Evolutionary conservation across 169 alveolate species (phyloP).

Genomic region (Eimeria tenella): DNA sequence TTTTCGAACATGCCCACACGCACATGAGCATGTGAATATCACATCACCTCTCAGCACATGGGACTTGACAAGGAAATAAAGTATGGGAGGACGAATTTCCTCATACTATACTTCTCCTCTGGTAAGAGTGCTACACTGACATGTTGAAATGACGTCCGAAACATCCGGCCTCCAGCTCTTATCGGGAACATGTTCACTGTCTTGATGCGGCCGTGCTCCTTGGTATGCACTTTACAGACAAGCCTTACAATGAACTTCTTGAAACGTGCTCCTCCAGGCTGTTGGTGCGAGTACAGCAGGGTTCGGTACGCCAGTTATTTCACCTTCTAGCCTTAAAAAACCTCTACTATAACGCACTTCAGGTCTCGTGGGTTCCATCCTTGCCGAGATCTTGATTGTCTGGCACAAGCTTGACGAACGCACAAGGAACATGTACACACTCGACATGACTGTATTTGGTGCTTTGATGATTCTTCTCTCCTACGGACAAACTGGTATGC

Average conservation of each 20-base stretch:
- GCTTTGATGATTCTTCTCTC: constrained; percentile 67
- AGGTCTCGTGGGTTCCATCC: constrained; percentile 71
- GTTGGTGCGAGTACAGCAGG: constrained; percentile 78
- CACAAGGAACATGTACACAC: constrained; percentile 44
- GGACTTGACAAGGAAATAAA: constrained; percentile 62
- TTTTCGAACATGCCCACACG: not conserved
- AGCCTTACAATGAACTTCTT: not conserved
- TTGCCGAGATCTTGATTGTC: constrained; percentile 67
- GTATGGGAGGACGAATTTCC: constrained; percentile 59
- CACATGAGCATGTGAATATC: not conserved
- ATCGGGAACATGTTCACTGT: constrained; percentile 70
- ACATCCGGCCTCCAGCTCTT: constrained; percentile 40
- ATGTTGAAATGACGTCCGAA: not conserved
- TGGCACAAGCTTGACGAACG: constrained; percentile 74
- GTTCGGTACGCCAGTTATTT: constrained; percentile 38
- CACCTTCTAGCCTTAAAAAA: not conserved
- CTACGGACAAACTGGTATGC: constrained; percentile 69
- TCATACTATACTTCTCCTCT: constrained; percentile 66
- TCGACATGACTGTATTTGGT: constrained; percentile 58
- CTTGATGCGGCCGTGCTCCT: constrained; percentile 73
- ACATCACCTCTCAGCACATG: constrained; percentile 36
- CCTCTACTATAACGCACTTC: not conserved
- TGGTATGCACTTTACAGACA: constrained; percentile 30
- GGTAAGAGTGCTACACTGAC: constrained; percentile 1
- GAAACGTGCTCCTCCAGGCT: constrained; percentile 33